Conservation (phyloP, 208 protist genomes). For the Trypanosoma platydactyli region DNA sequence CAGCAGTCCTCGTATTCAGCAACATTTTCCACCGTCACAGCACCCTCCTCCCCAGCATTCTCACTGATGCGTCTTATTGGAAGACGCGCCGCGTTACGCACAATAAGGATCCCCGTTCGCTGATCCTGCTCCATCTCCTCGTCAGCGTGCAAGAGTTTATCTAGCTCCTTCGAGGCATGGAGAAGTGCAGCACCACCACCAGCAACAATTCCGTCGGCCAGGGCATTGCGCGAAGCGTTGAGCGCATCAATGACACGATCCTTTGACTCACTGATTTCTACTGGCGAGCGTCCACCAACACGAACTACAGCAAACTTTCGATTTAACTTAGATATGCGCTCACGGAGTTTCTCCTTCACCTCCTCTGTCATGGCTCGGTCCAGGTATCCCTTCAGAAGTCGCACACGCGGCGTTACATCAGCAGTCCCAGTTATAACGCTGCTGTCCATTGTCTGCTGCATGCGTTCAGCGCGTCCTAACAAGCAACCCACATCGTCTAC, state of each 20-base stretch:
- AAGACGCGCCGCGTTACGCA: slow-evolving; percentile 84
- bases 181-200: slow-evolving; percentile 98
- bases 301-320: slow-evolving; percentile 94
- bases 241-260: slow-evolving; percentile 99
- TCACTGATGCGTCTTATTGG: slow-evolving; percentile 95
- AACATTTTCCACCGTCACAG: slow-evolving; percentile 98
- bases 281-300: slow-evolving; percentile 97
- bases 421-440: slow-evolving; percentile 92
- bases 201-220: slow-evolving; percentile 98
- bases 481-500: slow-evolving; percentile 69
- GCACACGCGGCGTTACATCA: slow-evolving; percentile 87
- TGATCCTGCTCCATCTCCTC: slow-evolving; percentile 84
- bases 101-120: slow-evolving; percentile 82
- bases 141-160: slow-evolving; percentile 88
- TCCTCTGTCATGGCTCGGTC: slow-evolving; percentile 93
- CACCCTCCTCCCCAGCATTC: slow-evolving; percentile 98
- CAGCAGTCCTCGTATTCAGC: slow-evolving; percentile 80
- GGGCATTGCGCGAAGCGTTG: slow-evolving; percentile 98
- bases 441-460: slow-evolving; percentile 96
- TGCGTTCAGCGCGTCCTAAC: slow-evolving; percentile 50
- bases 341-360: slow-evolving; percentile 95
- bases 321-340: slow-evolving; percentile 90
- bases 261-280: slow-evolving; percentile 99
- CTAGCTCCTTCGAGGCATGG: slow-evolving; percentile 91
- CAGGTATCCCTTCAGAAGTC: slow-evolving; percentile 92